Evolutionary conservation across 768 basidiomycete species (phyloP), one percentile per base, ranked within the genome.

Genomic region (Pholiota molesta): DNA sequence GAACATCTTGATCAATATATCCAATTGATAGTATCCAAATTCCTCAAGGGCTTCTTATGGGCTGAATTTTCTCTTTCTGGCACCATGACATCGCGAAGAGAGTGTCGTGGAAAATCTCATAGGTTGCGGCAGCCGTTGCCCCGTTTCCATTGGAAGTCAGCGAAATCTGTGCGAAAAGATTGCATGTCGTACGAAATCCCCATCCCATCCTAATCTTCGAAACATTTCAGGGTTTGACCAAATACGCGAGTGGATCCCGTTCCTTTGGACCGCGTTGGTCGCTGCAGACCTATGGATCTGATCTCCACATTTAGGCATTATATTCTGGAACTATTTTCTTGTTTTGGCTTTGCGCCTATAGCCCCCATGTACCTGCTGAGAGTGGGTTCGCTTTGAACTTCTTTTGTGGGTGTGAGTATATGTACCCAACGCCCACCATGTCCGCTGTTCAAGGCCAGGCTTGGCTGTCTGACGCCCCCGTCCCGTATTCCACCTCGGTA

Each of bases 291-390:
- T 37, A 11, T 52, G 59, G 62, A 53, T 66, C 62, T 63, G 65
- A 63, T 63, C 61, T 52, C 63, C 59, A 52, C 55, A 68, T 63
- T 63, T 56, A 62, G 64, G 60, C 42, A 55, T 40, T 59, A 61
- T 64, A 49, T 62, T 62, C 47, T 64, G 54, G 53, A 61, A 64
- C 60, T 55, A 59, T 60, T 64, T 62, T 49, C 47, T 49, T 64
- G 55, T 55, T 64, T 62, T 57, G 59, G 55, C 51, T 64, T 65
- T 63, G 57, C 40, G 55, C 44, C 65, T 64, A 70, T 57, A 62
- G 62, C 55, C 61, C 65, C 68, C 65, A 60, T 65, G 68, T 67
- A 67, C 69, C 68, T 71, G 69, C 64, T 67, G 65, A 64, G 53
- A 17, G 59, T 66, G 49, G 55, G 37, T 57, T 66, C 53, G 61